Conservation (phyloP, 176 grass and related monocot genomes). For the Carex scoparia region DNA sequence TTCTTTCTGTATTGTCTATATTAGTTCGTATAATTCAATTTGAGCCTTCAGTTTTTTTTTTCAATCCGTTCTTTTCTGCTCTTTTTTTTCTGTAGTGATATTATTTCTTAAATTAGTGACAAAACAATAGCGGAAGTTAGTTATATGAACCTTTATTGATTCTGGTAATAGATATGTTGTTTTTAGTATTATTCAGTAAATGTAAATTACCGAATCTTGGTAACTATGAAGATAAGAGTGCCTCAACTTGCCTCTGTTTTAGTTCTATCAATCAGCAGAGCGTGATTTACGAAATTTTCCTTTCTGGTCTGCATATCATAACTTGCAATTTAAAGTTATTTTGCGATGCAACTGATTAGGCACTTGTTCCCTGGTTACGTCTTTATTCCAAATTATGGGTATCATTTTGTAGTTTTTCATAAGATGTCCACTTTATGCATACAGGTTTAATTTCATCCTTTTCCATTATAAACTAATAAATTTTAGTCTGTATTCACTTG, state of each 20-base stretch:
- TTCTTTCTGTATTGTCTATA: neutral
- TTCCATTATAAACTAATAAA: neutral
- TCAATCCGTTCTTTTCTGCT: neutral
- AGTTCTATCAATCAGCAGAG: neutral
- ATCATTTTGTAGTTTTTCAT: neutral
- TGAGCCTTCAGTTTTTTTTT: neutral
- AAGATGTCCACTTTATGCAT: neutral
- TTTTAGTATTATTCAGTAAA: neutral
- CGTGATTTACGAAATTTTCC: neutral
- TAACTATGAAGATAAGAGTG: neutral
- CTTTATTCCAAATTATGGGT: neutral
- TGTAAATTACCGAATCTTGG: neutral
- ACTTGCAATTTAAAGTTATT: neutral
- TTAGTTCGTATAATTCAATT: neutral
- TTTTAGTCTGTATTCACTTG: neutral
- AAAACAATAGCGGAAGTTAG: neutral
- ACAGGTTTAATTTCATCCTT: neutral
- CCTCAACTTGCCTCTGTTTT: neutral
- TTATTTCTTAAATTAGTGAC: neutral
- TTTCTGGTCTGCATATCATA: neutral
- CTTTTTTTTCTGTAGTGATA: neutral
- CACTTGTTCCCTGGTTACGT: neutral
- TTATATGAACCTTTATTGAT: constrained; percentile 6
- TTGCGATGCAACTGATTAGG: neutral
- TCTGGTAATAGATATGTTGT: neutral